phyloP scores from a whole-genome alignment of 805 yeast genomes.

The Lipomyces spencermartinsiae region DNA sequence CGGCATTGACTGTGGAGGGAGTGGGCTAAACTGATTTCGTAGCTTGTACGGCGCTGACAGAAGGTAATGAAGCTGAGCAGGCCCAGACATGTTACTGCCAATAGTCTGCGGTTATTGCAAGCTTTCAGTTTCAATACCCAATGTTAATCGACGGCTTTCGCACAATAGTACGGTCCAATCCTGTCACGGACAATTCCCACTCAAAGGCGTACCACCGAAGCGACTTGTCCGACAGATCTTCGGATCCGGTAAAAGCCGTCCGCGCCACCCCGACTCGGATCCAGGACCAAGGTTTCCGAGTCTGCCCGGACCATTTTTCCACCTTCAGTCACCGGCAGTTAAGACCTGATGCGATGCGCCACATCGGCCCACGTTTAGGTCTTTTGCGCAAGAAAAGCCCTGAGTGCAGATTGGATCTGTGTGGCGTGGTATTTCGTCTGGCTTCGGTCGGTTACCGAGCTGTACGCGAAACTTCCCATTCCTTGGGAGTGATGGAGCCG shows the following conservation, averaged over 20 bases:
- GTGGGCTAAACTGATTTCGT: background rate
- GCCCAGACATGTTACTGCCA: background rate
- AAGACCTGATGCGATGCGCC: background rate
- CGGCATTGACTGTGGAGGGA: background rate
- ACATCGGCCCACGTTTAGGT: background rate
- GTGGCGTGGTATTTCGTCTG: background rate
- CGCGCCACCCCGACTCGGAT: background rate
- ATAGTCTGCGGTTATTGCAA: background rate
- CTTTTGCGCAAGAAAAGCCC: too few species aligned
- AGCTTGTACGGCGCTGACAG: background rate
- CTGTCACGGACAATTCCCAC: background rate
- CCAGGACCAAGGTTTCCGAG: slow-evolving; percentile 2
- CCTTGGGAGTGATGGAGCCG: background rate
- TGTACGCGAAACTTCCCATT: background rate
- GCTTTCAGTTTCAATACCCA: background rate
- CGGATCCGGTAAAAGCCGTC: background rate
- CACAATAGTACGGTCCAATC: background rate
- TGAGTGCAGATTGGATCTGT: background rate
- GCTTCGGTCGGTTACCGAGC: background rate
- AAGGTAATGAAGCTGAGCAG: too few species aligned
- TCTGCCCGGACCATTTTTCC: background rate
- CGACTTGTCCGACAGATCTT: background rate
- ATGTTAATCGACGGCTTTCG: background rate
- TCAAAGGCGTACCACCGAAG: background rate
- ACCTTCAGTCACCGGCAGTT: too few species aligned